phyloP scores from a whole-genome alignment of 345 rosid genomes.

The Garcia nutans region DNA sequence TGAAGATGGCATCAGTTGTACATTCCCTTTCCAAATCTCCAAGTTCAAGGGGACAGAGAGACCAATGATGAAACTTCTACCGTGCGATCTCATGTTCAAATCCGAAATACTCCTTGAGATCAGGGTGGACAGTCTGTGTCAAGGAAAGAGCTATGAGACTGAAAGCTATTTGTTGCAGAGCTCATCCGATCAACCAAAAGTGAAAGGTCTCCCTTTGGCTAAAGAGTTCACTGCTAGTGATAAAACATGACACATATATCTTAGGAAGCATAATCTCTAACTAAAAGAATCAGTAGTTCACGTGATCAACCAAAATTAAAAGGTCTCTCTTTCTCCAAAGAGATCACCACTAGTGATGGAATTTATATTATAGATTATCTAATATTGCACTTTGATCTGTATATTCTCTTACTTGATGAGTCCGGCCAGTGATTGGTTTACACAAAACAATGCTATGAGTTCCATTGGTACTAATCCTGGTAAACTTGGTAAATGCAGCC shows the following conservation, averaged over 20 bases:
- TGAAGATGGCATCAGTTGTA: too few relatives aligned
- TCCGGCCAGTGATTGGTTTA: constrained; percentile 88
- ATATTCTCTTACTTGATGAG: constrained; percentile 71
- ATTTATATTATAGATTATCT: background rate
- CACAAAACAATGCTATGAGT: constrained; percentile 82
- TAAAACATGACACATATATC: background rate
- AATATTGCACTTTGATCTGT: background rate
- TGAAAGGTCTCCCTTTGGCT: background rate
- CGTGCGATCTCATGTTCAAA: too few relatives aligned
- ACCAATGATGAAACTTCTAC: too few relatives aligned
- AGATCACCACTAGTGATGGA: background rate
- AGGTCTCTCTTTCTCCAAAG: background rate
- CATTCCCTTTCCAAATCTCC: background rate
- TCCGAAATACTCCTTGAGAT: too few relatives aligned
- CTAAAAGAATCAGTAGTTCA: constrained; percentile 72
- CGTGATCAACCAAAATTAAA: background rate
- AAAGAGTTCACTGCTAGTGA: background rate
- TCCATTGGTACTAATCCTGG: constrained; percentile 75
- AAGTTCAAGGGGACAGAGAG: background rate
- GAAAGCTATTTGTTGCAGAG: background rate
- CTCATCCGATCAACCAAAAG: background rate
- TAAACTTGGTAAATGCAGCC: constrained; percentile 81
- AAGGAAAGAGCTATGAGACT: too few relatives aligned
- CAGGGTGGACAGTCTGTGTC: too few relatives aligned
- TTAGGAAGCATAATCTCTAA: constrained; percentile 21